Evolutionary conservation across 2,329 filamentous ascomycete genomes (phyloP), one percentile per base, ranked within the genome.

Genomic region (Triangularia setosa): DNA sequence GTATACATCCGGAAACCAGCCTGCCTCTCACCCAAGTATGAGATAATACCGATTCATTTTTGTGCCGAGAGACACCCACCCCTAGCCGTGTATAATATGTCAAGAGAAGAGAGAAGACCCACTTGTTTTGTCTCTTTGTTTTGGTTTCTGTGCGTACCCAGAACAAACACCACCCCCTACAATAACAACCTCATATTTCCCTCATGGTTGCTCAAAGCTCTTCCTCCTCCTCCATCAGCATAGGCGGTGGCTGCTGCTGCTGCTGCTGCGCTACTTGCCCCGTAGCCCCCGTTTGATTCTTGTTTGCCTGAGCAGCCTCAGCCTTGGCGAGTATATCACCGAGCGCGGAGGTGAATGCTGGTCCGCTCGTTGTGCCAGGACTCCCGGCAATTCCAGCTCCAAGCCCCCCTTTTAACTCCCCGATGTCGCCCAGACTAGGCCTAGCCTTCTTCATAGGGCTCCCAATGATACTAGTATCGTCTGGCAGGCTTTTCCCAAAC

Each of bases 371-470:
- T 18, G 18, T 72, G 73, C 16, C 70, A 62, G 8, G 73, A 16
- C 59, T 52, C 25, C 60, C 35, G 11, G 28, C 48, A 27, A 14
- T 35, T 57, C 33, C 58, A 27, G 12, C 48, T 54, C 33, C 58
- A 30, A 61, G 33, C 23, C 48, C 54, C 61, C 35, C 35, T 52
- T 52, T 40, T 30, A 61, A 33, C n/a, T 60, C 60, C 27, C 68
- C 64, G 59, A 80, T 77, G 58, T 78, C 78, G 61, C 81, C 83
- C 24, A 86, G 71, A 70, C 87, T 90, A 1, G 88, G 84, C 35
- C 90, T 83, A 64, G 91, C 88, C 73, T 89, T 92, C 81, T 93
- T 93, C 71, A 91, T 82, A 1, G 90, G 90, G 69, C 89, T 92
- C 58, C 87, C 89, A 23, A 72, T 64, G 44, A 92, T 75, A 4